phyloP scores from a whole-genome alignment of 2,329 filamentous ascomycete species.

The Colletotrichum euphorbiae region DNA sequence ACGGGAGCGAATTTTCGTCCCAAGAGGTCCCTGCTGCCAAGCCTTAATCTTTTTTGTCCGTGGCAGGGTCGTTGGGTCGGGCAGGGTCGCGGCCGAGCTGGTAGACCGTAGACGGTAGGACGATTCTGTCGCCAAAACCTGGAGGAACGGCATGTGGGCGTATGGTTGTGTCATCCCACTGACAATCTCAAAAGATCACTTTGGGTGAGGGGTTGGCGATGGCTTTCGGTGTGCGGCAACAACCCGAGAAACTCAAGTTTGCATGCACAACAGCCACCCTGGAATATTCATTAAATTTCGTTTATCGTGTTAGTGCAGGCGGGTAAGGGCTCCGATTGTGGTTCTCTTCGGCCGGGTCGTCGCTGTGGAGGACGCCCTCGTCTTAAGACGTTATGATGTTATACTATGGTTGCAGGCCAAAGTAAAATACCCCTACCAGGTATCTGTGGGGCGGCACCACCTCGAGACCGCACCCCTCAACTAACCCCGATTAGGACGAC shows the following conservation, averaged over 20 bases:
- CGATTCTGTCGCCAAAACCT: not conserved
- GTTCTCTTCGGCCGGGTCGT: not conserved
- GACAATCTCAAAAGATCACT: not conserved
- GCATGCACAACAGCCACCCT: slow-evolving; percentile 24
- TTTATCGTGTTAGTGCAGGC: slow-evolving; percentile 16
- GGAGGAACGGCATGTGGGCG: slow-evolving; percentile 25
- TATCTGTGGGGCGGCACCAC: too few relatives aligned
- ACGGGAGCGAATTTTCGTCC: slow-evolving; percentile 32
- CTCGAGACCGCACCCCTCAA: too few relatives aligned
- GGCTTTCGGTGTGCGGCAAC: slow-evolving; percentile 1
- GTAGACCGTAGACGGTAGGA: too few relatives aligned
- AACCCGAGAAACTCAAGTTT: not conserved
- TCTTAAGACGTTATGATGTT: slow-evolving; percentile 14
- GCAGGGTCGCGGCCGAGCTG: not conserved
- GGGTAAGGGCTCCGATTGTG: too few relatives aligned
- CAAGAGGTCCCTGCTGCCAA: slow-evolving; percentile 31
- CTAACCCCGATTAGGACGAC: too few relatives aligned
- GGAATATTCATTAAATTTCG: too few relatives aligned
- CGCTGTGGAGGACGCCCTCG: not conserved
- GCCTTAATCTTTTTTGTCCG: slow-evolving; percentile 10
- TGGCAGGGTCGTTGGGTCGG: slow-evolving; percentile 5
- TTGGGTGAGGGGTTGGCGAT: not conserved
- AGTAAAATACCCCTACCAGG: too few relatives aligned
- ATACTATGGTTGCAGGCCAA: too few relatives aligned
- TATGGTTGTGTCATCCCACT: slow-evolving; percentile 9